phyloP scores from a whole-genome alignment of 768 basidiomycete species.

The Ramaria rubella region DNA sequence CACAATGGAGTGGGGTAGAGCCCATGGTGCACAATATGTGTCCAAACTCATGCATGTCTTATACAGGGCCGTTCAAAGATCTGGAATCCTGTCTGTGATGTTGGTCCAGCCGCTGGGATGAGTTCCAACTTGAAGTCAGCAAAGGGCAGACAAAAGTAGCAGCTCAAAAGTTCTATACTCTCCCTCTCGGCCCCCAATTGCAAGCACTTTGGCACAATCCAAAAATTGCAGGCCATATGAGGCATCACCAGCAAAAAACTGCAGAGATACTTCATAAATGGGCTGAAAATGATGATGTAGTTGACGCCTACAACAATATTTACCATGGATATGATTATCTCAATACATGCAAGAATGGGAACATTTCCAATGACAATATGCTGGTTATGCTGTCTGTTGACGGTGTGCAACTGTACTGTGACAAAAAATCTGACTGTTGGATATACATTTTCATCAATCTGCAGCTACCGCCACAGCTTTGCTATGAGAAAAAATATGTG shows the following conservation, averaged over 20 bases:
- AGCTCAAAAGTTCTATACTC: conserved; percentile 3
- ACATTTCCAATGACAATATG: conserved; percentile 12
- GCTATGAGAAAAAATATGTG: conserved; percentile 27
- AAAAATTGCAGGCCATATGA: conserved; percentile 3
- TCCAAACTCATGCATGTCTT: conserved; percentile 34
- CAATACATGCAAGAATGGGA: conserved; percentile 8
- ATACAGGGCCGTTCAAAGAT: conserved; percentile 30
- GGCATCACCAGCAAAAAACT: conserved; percentile 8
- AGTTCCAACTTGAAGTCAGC: neutral
- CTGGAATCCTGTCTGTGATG: conserved; percentile 30
- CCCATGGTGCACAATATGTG: conserved; percentile 37
- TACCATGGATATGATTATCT: conserved; percentile 13
- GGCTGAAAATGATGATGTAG: neutral
- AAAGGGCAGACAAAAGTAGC: conserved; percentile 17
- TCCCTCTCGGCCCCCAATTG: neutral
- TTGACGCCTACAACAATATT: conserved; percentile 9
- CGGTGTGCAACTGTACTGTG: conserved; percentile 25
- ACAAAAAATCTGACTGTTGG: conserved; percentile 30
- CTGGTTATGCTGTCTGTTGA: conserved; percentile 21
- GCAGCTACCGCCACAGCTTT: conserved; percentile 18
- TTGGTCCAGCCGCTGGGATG: conserved; percentile 24
- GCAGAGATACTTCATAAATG: conserved; percentile 2
- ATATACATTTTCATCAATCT: conserved; percentile 26
- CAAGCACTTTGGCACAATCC: neutral
- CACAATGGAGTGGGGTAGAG: conserved; percentile 29